Percentiles rank a stretch among this genome's conserved stretches.
These are phyloP conservation scores for Carex cristatella DNA, from an alignment of 176 grass and related monocot species.

Conservation along the genomic window DNA sequence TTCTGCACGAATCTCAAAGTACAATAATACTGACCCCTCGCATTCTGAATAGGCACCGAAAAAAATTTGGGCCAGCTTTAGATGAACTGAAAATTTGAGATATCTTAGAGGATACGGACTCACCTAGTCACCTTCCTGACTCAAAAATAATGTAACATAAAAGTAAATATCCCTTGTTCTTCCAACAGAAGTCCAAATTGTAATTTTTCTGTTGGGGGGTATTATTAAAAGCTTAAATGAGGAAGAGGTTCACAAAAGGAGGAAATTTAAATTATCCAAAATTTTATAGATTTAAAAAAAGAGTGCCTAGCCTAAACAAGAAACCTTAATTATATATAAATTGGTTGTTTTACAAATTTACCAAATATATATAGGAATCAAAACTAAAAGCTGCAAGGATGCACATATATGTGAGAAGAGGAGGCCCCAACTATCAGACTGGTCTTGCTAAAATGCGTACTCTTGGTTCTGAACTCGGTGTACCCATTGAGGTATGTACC, in stretches of 20 bases:
- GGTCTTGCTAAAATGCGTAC: slow-evolving; percentile 92
- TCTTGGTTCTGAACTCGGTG: slow-evolving; percentile 59
- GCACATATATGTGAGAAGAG: slow-evolving; percentile 89
- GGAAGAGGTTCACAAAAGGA: background rate
- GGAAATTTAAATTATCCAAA: background rate
- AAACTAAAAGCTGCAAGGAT: slow-evolving; percentile 87
- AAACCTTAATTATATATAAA: background rate
- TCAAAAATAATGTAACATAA: too few relatives aligned
- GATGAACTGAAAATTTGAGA: too few relatives aligned
- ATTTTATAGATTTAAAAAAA: background rate
- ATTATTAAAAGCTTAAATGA: background rate
- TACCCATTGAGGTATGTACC: slow-evolving; percentile 63
- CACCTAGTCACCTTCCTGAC: too few relatives aligned
- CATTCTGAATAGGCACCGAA: too few relatives aligned
- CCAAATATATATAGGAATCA: slow-evolving; percentile 43
- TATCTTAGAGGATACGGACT: too few relatives aligned
- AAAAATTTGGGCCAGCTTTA: too few relatives aligned
- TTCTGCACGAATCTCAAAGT: too few relatives aligned
- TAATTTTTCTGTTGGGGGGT: background rate
- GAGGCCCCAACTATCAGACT: slow-evolving; percentile 90
- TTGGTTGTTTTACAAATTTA: background rate
- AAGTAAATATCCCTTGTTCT: too few relatives aligned
- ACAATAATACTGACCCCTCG: too few relatives aligned
- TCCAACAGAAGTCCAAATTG: too few relatives aligned
- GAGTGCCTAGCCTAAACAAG: background rate